These are phyloP conservation scores for Penicillium bialowiezense DNA, from an alignment of 495 filamentous ascomycete genomes.

Conservation along the genomic window DNA sequence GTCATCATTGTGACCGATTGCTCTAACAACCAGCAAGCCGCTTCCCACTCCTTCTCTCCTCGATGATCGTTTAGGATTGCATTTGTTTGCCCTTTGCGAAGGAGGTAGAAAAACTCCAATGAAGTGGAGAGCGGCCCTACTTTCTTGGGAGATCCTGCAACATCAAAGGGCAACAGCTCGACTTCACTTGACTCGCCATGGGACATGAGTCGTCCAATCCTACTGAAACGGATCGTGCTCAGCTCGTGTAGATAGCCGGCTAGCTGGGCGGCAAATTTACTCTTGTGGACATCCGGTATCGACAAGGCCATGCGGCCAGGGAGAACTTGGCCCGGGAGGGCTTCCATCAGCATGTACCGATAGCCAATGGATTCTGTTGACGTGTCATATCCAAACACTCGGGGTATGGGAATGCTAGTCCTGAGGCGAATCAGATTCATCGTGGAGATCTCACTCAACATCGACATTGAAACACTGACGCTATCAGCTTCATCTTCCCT, in stretches of 20 bases:
- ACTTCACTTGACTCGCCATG: not conserved
- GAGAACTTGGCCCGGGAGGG: no score
- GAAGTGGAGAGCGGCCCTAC: not conserved
- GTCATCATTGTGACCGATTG: constrained; percentile 4
- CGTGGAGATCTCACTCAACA: no score
- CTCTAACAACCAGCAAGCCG: constrained; percentile 6
- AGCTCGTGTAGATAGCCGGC: constrained; percentile 1
- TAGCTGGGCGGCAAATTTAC: constrained; percentile 3
- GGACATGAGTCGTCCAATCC: constrained; percentile 1
- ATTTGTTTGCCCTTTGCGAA: constrained; percentile 6
- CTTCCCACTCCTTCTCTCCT: constrained; percentile 1
- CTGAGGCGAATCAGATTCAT: no score
- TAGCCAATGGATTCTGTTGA: no score
- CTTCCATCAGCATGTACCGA: no score
- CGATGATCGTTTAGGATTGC: not conserved
- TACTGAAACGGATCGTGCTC: constrained; percentile 4
- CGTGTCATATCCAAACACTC: no score
- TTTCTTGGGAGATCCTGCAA: not conserved
- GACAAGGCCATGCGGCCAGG: no score
- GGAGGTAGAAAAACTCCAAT: constrained; percentile 4
- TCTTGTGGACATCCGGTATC: not conserved
- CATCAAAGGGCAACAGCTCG: not conserved
- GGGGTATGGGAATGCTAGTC: no score
- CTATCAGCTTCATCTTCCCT: no score
- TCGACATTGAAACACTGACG: no score